Conservation (phyloP, 192 early-diverging fungal species). For the Gonapodya prolifera region DNA sequence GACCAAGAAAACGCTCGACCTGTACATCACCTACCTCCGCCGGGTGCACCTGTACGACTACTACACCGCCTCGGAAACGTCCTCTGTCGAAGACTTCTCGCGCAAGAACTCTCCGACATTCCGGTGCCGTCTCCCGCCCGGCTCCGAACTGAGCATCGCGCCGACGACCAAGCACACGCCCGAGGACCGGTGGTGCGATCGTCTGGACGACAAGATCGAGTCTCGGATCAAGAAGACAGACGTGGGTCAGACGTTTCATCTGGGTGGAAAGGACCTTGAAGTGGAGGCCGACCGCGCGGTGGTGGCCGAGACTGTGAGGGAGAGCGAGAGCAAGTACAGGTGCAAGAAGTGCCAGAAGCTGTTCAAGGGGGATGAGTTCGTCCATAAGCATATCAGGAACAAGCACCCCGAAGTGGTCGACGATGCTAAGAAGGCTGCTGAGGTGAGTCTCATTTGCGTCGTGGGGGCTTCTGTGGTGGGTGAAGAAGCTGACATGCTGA, state of each 20-base stretch:
- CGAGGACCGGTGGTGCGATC: too few relatives aligned
- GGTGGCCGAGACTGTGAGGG: slow-evolving; percentile 61
- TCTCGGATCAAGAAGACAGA: too few relatives aligned
- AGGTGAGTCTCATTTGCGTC: too few relatives aligned
- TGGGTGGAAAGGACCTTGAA: neutral
- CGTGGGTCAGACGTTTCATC: too few relatives aligned
- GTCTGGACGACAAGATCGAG: neutral
- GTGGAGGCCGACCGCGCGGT: slow-evolving; percentile 21
- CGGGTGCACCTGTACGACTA: slow-evolving; percentile 90
- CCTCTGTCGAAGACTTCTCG: slow-evolving; percentile 69
- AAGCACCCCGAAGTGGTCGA: slow-evolving; percentile 75
- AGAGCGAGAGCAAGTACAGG: slow-evolving; percentile 80
- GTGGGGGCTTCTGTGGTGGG: too few relatives aligned
- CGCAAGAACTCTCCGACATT: slow-evolving; percentile 55
- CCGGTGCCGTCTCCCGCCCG: too few relatives aligned
- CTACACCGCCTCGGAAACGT: slow-evolving; percentile 71
- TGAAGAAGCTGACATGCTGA: too few relatives aligned
- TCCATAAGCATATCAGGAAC: slow-evolving; percentile 80
- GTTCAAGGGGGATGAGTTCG: slow-evolving; percentile 87
- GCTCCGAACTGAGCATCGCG: neutral
- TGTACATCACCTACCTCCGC: slow-evolving; percentile 74
- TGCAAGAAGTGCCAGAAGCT: slow-evolving; percentile 76
- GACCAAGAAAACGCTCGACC: slow-evolving; percentile 45
- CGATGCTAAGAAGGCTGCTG: slow-evolving; percentile 11
- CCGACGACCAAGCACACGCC: too few relatives aligned